Base-by-base conservation (phyloP, 2,329 filamentous ascomycete genomes). In the Fusarium heterosporum region DNA sequence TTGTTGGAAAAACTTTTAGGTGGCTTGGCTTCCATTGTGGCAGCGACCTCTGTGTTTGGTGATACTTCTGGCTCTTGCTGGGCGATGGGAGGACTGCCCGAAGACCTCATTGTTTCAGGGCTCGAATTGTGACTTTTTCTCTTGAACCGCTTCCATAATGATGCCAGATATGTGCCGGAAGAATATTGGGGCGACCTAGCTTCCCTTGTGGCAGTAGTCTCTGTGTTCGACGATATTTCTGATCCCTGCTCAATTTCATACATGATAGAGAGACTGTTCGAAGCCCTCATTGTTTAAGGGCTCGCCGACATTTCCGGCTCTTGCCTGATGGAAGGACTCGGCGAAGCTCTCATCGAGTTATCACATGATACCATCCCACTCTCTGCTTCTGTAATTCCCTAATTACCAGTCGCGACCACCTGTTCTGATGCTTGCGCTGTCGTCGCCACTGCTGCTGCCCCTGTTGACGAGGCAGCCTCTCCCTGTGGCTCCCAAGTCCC, bases 401-500 rank as follows among this genome's bases (percentile, higher is more conserved):
- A 66, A 25, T 58, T 66, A 13, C 47, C 58, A 34, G 52, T 26
- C 26, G 55, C 17, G 38, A 40, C 45, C 12, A 45, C 28, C 17
- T 49, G 38, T n/a, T 58, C 61, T 17, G 61, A 38, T 16, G 49
- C 14, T 34, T 46, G 49, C 17, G 52, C 16, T 17, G 50, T 32
- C 22, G 50, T 47, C 26, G 54, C 19, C 8, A 32, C 25, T n/a
- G 22, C 29, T 4, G 43, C 26, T 32, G 55, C 19, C 39, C 40
- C 28, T 5, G 30, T 17, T 5, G 38, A 43, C n/a, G 36, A 28
- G 26, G 42, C 50, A 17, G 55, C 32, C 39, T 55, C 61, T 14
- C 58, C 63, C 41, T 76, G 68, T 25, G 73, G 65, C 57, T 77
- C 71, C 78, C 80, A 82, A 6, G 72, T 65, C 5, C 79, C 80